A percentile compares a stretch with the other conserved stretches of the same genome.
These are phyloP conservation scores for Lachnellula occidentalis DNA, from an alignment of 2,329 filamentous ascomycete species.

Conservation along the genomic window DNA sequence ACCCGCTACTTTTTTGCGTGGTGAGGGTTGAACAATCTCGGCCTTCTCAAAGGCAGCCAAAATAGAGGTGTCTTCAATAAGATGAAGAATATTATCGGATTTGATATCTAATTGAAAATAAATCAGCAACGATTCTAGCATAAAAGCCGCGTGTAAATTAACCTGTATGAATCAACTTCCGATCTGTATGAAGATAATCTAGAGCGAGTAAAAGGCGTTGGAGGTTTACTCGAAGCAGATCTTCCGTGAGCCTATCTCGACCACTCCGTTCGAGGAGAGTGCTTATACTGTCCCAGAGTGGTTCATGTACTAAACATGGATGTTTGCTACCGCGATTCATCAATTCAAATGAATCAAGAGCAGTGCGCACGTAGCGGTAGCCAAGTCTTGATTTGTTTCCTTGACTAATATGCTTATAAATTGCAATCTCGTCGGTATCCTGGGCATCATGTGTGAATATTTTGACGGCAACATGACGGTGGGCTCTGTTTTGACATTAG, in stretches of 20 bases:
- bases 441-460: slow-evolving; percentile 12
- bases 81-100: slow-evolving; percentile 42
- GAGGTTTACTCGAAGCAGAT: slow-evolving; percentile 34
- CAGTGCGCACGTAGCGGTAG: slow-evolving; percentile 27
- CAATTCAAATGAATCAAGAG: slow-evolving; percentile 35
- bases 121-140: slow-evolving; percentile 6
- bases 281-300: slow-evolving; percentile 38
- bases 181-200: slow-evolving; percentile 41
- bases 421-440: slow-evolving; percentile 26
- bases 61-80: slow-evolving; percentile 32
- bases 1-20: slow-evolving; percentile 38
- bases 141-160: slow-evolving; percentile 10
- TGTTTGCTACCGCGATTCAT: slow-evolving; percentile 32
- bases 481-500: slow-evolving; percentile 11
- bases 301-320: slow-evolving; percentile 35
- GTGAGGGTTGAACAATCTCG: slow-evolving; percentile 35
- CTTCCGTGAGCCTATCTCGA: slow-evolving; percentile 30
- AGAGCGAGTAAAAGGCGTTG: slow-evolving; percentile 37
- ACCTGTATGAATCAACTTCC: slow-evolving; percentile 42
- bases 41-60: slow-evolving; percentile 35
- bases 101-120: slow-evolving; percentile 35
- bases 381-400: slow-evolving; percentile 29
- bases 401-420: slow-evolving; percentile 36
- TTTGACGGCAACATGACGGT: slow-evolving; percentile 12
- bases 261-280: slow-evolving; percentile 38